Base-by-base conservation (phyloP, 2,329 filamentous ascomycete genomes). In the Pseudogymnoascus sp. region DNA sequence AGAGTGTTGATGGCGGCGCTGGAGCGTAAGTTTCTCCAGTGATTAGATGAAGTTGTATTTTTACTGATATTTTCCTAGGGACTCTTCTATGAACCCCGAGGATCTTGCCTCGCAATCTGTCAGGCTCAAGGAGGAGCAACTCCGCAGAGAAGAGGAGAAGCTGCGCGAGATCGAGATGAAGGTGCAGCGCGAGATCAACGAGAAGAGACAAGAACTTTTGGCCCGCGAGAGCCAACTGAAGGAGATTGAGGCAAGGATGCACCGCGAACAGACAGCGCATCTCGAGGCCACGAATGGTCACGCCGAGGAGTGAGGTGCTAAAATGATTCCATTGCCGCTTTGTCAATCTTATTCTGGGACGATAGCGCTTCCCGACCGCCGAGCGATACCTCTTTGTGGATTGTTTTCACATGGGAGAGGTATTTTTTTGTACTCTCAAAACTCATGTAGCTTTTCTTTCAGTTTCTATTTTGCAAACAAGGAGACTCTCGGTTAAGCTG, bases 171-270 rank as follows among this genome's bases (percentile, higher is more conserved):
- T 99, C 76, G 95, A 99, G 77, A 83, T 97, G 82, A 99, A 99
- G 88, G 95, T 99, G 67, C 95, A 99, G 82, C 91, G 95, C 75
- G 95, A 99, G 80, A 99, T 99, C 82, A 96, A 97, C 80, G 95
- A 97, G 86, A 99, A 99, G 87, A 88, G 95, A 81, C 95, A 99
- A 81, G 95, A 99, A 80, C 85, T 99, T 67, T 77, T 99, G 78
- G 95, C 95, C 68, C 92, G 95, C 77, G 95, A 99, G 82, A 96
- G 92, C 74, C 95, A 99, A 81, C 87, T 99, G 72, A 93, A 95
- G 79, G 95, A 99, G 83, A 97, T 99, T 75, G 93, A 97, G 80
- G 93, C 93, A 67, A 89, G 93, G 74, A 97, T 97, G 93, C 88
- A 93, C 75, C 88, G 93, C 76, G 91, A 96, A 79, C 83, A 87